These are phyloP conservation scores for Kalanchoe fedtschenkoi DNA, from an alignment of 164 flowering plant genomes.

Conservation along the genomic window DNA sequence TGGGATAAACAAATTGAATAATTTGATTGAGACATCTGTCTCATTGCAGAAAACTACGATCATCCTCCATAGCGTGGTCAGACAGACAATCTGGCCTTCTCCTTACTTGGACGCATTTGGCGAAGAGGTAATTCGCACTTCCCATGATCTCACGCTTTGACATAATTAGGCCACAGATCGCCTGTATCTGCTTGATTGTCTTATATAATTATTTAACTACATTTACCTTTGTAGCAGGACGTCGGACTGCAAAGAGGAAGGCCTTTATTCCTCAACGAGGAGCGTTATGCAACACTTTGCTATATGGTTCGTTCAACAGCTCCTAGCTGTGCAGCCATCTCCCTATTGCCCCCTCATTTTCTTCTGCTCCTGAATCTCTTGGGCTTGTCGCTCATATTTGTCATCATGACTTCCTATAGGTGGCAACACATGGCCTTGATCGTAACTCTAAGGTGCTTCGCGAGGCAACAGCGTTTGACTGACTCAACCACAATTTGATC, in stretches of 20 bases:
- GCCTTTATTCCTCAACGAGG: slow-evolving; percentile 75
- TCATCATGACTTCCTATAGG: slow-evolving; percentile 28
- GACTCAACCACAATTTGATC: neutral
- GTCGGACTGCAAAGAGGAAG: slow-evolving; percentile 64
- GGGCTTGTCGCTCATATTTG: neutral
- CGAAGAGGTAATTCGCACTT: slow-evolving; percentile 62
- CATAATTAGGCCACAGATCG: neutral
- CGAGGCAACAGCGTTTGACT: slow-evolving; percentile 39
- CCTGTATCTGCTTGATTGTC: neutral
- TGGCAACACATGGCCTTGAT: slow-evolving; percentile 92
- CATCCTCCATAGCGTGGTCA: slow-evolving; percentile 67
- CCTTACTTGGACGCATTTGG: slow-evolving; percentile 90
- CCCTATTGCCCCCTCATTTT: neutral
- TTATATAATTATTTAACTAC: neutral
- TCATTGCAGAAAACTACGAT: slow-evolving; percentile 59
- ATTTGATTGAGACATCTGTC: neutral
- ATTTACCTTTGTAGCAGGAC: slow-evolving; percentile 38
- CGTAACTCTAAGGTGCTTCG: slow-evolving; percentile 74
- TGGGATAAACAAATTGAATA: neutral
- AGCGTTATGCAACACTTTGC: slow-evolving; percentile 79
- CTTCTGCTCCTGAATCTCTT: too few species aligned
- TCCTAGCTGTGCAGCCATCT: neutral
- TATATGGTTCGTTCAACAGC: slow-evolving; percentile 43
- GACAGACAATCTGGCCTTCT: slow-evolving; percentile 82
- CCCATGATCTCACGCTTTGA: too few species aligned